phyloP scores from a whole-genome alignment of 768 basidiomycete species.

The Phallus indusiatus region DNA sequence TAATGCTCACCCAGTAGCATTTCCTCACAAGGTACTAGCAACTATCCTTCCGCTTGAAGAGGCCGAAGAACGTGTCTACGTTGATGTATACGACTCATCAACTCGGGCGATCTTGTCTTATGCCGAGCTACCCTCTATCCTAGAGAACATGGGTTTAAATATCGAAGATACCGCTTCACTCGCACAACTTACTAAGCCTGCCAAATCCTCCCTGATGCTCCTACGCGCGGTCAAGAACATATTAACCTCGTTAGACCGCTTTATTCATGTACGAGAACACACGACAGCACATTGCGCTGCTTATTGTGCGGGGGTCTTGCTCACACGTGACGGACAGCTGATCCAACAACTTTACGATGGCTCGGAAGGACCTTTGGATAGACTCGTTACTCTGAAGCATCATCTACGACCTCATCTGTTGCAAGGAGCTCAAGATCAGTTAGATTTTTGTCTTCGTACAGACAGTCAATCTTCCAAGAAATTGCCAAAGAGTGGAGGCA shows the following conservation, averaged over 20 bases:
- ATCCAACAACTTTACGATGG: conserved; percentile 13
- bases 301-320: conserved; percentile 12
- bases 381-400: conserved; percentile 31
- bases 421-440: conserved; percentile 15
- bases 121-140: conserved; percentile 7
- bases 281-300: conserved; percentile 15
- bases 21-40: conserved; percentile 46
- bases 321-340: conserved; percentile 11
- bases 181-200: conserved; percentile 20
- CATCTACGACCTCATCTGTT: conserved; percentile 27
- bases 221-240: conserved; percentile 32
- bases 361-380: conserved; percentile 30
- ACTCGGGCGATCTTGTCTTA: conserved; percentile 11
- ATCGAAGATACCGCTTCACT: not conserved
- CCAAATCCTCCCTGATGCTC: conserved; percentile 29
- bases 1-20: conserved; percentile 42
- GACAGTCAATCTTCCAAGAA: conserved; percentile 21
- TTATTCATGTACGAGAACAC: not conserved
- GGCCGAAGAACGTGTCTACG: conserved; percentile 27
- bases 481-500: conserved; percentile 16
- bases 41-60: conserved; percentile 34
- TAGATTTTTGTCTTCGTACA: conserved; percentile 14
- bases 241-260: conserved; percentile 21
- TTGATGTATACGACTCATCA: conserved; percentile 31
- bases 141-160: conserved; percentile 10